These are phyloP conservation scores for Nitzschia sp. DNA, from an alignment of 108 stramenopile genomes.

Conservation along the genomic window DNA sequence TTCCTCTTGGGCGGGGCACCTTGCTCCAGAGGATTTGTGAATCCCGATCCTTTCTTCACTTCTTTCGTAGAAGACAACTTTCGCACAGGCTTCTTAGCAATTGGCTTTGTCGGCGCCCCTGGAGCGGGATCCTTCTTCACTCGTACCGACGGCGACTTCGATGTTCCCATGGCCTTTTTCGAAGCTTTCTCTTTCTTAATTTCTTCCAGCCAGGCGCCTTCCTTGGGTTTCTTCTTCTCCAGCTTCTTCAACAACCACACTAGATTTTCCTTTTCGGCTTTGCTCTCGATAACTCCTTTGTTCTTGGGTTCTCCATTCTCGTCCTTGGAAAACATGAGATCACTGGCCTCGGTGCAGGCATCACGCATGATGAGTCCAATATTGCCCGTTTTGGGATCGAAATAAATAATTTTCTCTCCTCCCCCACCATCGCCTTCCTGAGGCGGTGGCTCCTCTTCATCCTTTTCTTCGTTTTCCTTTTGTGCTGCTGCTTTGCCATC, in stretches of 20 bases:
- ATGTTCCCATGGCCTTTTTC: not conserved
- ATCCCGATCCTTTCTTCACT: not conserved
- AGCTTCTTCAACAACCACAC: conserved; percentile 29
- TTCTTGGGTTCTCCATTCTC: conserved; percentile 16
- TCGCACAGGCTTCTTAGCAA: not conserved
- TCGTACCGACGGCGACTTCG: not conserved
- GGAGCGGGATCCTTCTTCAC: not conserved
- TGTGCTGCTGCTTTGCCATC: not conserved
- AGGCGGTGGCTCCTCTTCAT: not conserved
- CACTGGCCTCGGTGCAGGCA: conserved; percentile 5
- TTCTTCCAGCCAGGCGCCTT: conserved; percentile 29
- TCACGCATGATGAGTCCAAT: conserved; percentile 16
- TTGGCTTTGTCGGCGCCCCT: not conserved
- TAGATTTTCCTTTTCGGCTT: conserved; percentile 21
- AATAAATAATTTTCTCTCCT: conserved; percentile 22
- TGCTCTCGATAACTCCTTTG: conserved; percentile 20
- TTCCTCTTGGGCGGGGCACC: not conserved
- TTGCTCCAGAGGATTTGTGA: not conserved
- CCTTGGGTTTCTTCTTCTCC: conserved; percentile 23
- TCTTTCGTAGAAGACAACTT: not conserved
- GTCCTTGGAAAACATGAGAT: conserved; percentile 16
- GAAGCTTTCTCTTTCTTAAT: conserved; percentile 34
- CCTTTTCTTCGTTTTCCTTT: conserved; percentile 7
- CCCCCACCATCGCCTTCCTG: conserved; percentile 15
- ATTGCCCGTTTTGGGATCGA: conserved; percentile 31